Conservation (phyloP, 2,329 filamentous ascomycete species). For the Phialocephala subalpina region DNA sequence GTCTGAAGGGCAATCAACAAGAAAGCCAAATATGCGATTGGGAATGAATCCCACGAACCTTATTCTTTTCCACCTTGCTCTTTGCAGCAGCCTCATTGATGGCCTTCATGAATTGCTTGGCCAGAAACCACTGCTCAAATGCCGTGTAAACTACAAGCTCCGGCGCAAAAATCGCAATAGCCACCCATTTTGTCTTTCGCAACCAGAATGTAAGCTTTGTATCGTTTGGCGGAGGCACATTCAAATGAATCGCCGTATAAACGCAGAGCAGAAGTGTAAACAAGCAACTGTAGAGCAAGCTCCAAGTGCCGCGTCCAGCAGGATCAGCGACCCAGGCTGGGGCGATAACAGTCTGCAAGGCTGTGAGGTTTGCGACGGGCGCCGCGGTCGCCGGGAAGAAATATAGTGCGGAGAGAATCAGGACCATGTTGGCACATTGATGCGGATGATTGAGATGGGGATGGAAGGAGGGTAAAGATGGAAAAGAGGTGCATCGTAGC, state of each 20-base stretch:
- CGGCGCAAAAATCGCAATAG: slow-evolving; percentile 18
- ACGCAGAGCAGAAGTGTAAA: slow-evolving; percentile 24
- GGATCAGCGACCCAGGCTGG: too few relatives aligned
- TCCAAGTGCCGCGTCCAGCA: too few relatives aligned
- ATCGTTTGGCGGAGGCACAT: slow-evolving; percentile 16
- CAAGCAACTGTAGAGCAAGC: slow-evolving; percentile 18
- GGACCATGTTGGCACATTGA: too few relatives aligned
- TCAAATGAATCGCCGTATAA: slow-evolving; percentile 27
- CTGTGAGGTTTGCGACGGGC: too few relatives aligned
- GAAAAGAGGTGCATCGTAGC: too few relatives aligned
- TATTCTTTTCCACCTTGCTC: slow-evolving; percentile 2
- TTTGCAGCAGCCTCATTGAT: background rate
- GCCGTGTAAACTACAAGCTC: slow-evolving; percentile 22
- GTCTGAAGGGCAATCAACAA: too few relatives aligned
- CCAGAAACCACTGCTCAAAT: slow-evolving; percentile 19
- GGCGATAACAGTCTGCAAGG: too few relatives aligned
- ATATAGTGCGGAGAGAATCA: too few relatives aligned
- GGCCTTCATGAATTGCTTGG: slow-evolving; percentile 12
- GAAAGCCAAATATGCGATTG: too few relatives aligned
- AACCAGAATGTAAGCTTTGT: background rate
- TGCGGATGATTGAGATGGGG: too few relatives aligned
- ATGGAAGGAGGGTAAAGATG: too few relatives aligned
- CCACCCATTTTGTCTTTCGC: slow-evolving; percentile 25
- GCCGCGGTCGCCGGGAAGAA: too few relatives aligned
- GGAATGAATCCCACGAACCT: background rate